phyloP scores from a whole-genome alignment of 2,329 filamentous ascomycete species.

The Cryoendolithus antarcticus region DNA sequence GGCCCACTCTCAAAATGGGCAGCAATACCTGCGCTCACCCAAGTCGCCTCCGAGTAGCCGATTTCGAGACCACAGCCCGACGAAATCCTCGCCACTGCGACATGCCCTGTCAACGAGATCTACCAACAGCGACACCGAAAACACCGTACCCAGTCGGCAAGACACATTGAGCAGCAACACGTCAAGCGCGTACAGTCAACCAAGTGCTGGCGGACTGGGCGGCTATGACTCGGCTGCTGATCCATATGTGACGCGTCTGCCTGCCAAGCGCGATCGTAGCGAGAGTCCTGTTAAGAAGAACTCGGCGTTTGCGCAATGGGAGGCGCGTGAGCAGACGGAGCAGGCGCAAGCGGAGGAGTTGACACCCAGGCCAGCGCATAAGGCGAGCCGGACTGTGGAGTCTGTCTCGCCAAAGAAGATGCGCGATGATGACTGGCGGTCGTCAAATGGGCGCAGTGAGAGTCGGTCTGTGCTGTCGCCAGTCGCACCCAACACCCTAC shows the following conservation, averaged over 20 bases:
- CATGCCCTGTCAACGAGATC: conserved; percentile 23
- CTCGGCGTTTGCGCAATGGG: conserved; percentile 18
- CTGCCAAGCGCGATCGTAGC: conserved; percentile 21
- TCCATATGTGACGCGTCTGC: conserved; percentile 18
- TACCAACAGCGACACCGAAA: conserved; percentile 21
- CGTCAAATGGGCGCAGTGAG: conserved; percentile 17
- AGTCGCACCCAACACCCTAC: conserved; percentile 18
- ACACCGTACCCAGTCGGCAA: conserved; percentile 16
- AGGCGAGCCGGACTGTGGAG: conserved; percentile 3
- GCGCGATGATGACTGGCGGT: conserved; percentile 21
- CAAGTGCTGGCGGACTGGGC: conserved; percentile 10
- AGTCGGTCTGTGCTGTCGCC: conserved; percentile 18
- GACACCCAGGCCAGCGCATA: conserved; percentile 4
- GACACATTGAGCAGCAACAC: conserved; percentile 19
- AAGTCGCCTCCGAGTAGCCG: conserved; percentile 21
- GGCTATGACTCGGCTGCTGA: conserved; percentile 17
- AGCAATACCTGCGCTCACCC: conserved; percentile 12
- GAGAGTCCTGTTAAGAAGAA: conserved; percentile 26
- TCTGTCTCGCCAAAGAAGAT: conserved; percentile 17
- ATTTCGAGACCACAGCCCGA: conserved; percentile 20
- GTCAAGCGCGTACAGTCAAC: conserved; percentile 15
- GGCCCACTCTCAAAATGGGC: conserved; percentile 3
- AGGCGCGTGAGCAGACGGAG: conserved; percentile 15
- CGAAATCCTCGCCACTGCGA: conserved; percentile 22
- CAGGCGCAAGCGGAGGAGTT: conserved; percentile 8